Conservation (phyloP, 805 yeast genomes). For the Candida odintsovae region DNA sequence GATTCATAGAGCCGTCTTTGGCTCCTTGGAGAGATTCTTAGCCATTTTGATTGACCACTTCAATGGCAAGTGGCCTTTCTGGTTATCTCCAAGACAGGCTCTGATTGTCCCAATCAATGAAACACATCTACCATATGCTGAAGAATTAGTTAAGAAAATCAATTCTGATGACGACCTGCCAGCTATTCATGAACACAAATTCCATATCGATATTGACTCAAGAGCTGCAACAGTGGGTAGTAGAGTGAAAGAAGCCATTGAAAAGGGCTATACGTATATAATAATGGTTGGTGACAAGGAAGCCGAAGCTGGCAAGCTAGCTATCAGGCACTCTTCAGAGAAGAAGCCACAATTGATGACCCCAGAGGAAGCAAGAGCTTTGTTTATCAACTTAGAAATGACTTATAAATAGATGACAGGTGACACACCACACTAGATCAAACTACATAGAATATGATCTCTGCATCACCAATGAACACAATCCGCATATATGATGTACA, state of each 20-base stretch:
- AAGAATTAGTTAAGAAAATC: conserved; percentile 39
- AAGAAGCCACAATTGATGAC: conserved; percentile 39
- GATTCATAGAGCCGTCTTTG: conserved; percentile 94
- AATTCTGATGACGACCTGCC: conserved; percentile 46
- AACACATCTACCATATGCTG: conserved; percentile 50
- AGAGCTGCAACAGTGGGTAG: conserved; percentile 75
- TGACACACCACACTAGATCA: not conserved
- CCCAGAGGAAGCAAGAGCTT: conserved; percentile 43
- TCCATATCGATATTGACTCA: conserved; percentile 69
- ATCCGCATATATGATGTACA: not conserved
- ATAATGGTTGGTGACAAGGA: conserved; percentile 89
- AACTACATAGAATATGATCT: no score
- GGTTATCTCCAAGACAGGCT: conserved; percentile 93
- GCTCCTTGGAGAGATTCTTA: conserved; percentile 88
- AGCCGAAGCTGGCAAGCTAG: conserved; percentile 47
- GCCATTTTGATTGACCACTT: conserved; percentile 88
- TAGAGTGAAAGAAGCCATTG: conserved; percentile 73
- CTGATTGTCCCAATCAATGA: conserved; percentile 75
- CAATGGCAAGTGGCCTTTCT: conserved; percentile 94
- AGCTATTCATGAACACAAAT: conserved; percentile 52
- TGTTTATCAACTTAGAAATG: conserved; percentile 52
- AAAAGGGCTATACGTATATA: conserved; percentile 70
- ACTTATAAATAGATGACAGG: conserved; percentile 26
- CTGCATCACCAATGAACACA: not conserved
- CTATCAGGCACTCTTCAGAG: conserved; percentile 56